Conservation (phyloP, 2,329 filamentous ascomycete genomes). For the Colletotrichum sidae region DNA sequence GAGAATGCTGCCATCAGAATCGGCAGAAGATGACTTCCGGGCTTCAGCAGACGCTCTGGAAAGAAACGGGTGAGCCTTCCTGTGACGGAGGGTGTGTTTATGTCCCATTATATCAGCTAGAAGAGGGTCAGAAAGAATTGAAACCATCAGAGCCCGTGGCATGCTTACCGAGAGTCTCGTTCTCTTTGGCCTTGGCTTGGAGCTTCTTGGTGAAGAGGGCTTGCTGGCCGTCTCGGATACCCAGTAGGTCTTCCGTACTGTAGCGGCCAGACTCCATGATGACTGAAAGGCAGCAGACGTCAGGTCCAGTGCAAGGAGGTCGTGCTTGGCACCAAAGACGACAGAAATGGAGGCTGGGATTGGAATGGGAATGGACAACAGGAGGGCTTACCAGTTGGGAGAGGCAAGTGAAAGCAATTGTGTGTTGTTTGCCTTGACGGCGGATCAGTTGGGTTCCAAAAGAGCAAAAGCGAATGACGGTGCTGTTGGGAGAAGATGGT, state of each 20-base stretch:
- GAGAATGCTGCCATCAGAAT: conserved; percentile 3
- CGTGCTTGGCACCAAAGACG: no score
- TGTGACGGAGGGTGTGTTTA: conserved; percentile 10
- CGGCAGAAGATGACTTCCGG: conserved; percentile 30
- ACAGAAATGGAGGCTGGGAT: no score
- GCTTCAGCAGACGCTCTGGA: conserved; percentile 23
- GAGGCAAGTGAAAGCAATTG: not conserved
- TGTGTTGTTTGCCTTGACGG: not conserved
- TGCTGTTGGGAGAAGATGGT: not conserved
- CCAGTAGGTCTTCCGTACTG: not conserved
- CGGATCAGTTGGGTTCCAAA: no score
- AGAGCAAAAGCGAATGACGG: no score
- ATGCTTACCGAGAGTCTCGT: conserved; percentile 11
- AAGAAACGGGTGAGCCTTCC: conserved; percentile 19
- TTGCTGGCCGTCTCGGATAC: not conserved
- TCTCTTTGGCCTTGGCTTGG: conserved; percentile 15
- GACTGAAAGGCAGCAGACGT: no score
- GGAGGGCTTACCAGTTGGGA: no score
- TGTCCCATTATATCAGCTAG: conserved; percentile 33
- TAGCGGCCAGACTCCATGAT: no score
- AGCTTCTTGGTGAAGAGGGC: no score
- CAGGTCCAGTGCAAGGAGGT: no score
- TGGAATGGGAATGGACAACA: no score
- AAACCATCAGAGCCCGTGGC: not conserved
- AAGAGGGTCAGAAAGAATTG: conserved; percentile 4